A percentile compares a stretch with the other conserved stretches of the same genome.
Conservation (phyloP, 2,329 filamentous ascomycete species). For the Stachybotrys chlorohalonatus region DNA sequence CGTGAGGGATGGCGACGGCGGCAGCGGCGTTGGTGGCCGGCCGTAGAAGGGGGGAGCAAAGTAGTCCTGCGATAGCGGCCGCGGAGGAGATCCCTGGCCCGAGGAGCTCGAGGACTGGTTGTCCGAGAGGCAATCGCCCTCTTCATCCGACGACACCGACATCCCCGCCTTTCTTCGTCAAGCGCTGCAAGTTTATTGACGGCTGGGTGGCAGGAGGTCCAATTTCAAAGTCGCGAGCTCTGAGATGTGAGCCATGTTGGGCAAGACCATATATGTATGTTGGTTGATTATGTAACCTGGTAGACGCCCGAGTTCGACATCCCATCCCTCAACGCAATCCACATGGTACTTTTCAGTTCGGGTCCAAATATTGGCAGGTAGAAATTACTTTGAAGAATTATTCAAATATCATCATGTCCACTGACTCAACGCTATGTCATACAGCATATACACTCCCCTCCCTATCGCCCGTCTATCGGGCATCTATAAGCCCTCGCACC, state of each 20-base stretch:
- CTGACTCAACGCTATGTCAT: constrained; percentile 8
- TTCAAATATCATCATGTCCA: background rate
- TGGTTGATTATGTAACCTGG: background rate
- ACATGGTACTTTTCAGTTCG: no score
- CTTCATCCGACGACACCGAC: constrained; percentile 25
- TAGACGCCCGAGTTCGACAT: background rate
- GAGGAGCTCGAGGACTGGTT: constrained; percentile 21
- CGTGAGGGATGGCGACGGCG: constrained; percentile 85
- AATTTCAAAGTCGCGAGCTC: no score
- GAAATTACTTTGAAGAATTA: background rate
- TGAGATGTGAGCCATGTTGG: no score
- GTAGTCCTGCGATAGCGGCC: constrained; percentile 42
- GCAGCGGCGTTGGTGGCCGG: constrained; percentile 86
- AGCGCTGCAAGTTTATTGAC: background rate
- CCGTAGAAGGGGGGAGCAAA: constrained; percentile 90
- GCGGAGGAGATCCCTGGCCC: constrained; percentile 29
- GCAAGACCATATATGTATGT: no score
- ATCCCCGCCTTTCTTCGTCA: constrained; percentile 9
- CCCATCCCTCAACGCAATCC: background rate
- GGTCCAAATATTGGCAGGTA: no score
- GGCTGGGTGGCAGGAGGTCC: no score
- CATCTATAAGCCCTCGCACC: constrained; percentile 44
- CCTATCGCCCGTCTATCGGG: constrained; percentile 39
- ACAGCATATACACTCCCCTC: constrained; percentile 19
- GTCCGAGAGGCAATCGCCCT: constrained; percentile 26